These are phyloP conservation scores for Heterobasidion irregulare DNA, from an alignment of 1,284 basidiomycete genomes.

Conservation along the genomic window DNA sequence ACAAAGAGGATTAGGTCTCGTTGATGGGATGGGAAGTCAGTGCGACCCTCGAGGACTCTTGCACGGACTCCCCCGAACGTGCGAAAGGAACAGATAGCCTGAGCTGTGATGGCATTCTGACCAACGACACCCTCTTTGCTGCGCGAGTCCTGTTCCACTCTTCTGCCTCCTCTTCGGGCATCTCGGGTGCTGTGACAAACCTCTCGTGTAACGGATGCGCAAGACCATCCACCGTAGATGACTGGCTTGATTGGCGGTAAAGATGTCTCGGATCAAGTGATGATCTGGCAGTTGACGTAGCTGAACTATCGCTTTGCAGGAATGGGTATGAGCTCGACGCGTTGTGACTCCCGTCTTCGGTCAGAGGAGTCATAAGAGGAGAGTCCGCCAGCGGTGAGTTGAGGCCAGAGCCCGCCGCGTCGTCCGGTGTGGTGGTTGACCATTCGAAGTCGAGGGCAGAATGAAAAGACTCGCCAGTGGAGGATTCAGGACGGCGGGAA, in stretches of 20 bases:
- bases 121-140: conserved; percentile 76
- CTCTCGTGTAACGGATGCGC: conserved; percentile 35
- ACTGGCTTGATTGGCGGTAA: background rate
- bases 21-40: conserved; percentile 4
- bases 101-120: conserved; percentile 58
- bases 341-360: conserved; percentile 3
- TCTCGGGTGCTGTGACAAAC: conserved; percentile 35
- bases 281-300: background rate
- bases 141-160: conserved; percentile 80
- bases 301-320: background rate
- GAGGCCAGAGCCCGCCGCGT: conserved; percentile 31
- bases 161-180: conserved; percentile 60
- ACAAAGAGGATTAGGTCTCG: background rate
- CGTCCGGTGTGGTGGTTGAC: conserved; percentile 24
- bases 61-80: conserved; percentile 13
- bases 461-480: conserved; percentile 52
- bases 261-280: background rate
- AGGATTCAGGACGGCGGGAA: conserved; percentile 31
- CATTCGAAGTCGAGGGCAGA: conserved; percentile 51
- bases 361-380: conserved; percentile 18
- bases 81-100: conserved; percentile 25
- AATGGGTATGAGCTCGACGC: background rate
- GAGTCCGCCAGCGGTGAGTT: conserved; percentile 52
- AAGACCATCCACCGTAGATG: conserved; percentile 1
- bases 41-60: conserved; percentile 1